Conservation (phyloP, 2,329 filamentous ascomycete species). For the Penicillium sp. region DNA sequence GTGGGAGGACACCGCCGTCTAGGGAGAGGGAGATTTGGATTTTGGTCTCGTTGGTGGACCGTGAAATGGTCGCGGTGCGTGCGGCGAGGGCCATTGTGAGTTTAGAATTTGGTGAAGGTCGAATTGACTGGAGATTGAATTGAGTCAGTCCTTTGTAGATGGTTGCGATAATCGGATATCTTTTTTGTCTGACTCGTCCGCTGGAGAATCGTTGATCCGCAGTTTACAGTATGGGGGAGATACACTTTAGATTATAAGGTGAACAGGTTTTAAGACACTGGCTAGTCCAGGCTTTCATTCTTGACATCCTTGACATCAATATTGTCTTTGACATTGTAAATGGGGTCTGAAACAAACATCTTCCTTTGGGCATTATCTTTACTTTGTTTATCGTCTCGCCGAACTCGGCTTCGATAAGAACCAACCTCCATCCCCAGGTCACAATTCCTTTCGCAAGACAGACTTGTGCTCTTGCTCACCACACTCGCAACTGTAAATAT, state of each 20-base stretch:
- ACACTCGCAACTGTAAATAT: background rate
- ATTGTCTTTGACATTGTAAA: background rate
- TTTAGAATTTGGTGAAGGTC: background rate
- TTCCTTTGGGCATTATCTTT: background rate
- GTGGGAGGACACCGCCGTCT: slow-evolving; percentile 70
- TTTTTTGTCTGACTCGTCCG: slow-evolving; percentile 18
- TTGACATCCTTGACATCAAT: background rate
- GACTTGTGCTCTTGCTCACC: background rate
- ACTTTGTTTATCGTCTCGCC: background rate
- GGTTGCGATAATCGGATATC: slow-evolving; percentile 15
- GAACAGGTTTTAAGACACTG: slow-evolving; percentile 4
- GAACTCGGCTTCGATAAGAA: slow-evolving; percentile 9
- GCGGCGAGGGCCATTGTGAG: slow-evolving; percentile 45
- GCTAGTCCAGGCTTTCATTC: slow-evolving; percentile 12
- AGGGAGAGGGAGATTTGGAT: slow-evolving; percentile 90
- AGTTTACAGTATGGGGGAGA: slow-evolving; percentile 6
- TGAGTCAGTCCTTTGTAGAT: slow-evolving; percentile 1
- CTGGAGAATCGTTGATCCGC: slow-evolving; percentile 25
- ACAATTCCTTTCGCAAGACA: background rate
- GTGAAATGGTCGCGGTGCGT: slow-evolving; percentile 74
- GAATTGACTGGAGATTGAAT: background rate
- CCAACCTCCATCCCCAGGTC: background rate
- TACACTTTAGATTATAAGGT: slow-evolving; percentile 6
- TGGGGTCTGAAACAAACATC: background rate
- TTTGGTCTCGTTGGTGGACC: slow-evolving; percentile 97